Evolutionary conservation across 2,329 filamentous ascomycete species (phyloP).

Genomic region (Aspergillus sp.): DNA sequence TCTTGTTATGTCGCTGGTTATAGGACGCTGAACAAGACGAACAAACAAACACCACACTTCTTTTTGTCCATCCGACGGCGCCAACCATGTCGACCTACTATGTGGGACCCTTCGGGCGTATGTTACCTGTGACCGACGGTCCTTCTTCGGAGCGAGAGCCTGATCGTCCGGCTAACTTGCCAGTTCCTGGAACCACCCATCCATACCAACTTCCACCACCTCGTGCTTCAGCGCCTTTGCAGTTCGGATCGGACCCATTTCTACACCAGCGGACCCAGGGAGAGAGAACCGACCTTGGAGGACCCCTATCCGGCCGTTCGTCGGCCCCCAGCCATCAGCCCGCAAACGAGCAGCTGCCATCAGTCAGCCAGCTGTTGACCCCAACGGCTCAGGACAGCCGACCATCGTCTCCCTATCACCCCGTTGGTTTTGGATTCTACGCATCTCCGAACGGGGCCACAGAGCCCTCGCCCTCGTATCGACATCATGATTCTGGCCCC

Average conservation of each 20-base stretch:
- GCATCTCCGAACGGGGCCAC: conserved; percentile 16
- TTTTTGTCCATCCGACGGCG: neutral
- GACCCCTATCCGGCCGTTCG: conserved; percentile 9
- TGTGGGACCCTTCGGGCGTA: conserved; percentile 41
- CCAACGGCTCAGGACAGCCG: conserved; percentile 29
- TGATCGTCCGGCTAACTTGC: conserved; percentile 30
- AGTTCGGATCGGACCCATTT: conserved; percentile 37
- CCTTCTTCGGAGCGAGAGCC: conserved; percentile 25
- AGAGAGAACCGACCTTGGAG: conserved; percentile 24
- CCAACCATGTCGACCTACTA: conserved; percentile 38
- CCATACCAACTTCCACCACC: conserved; percentile 44
- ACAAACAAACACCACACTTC: neutral
- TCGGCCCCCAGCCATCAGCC: conserved; percentile 13
- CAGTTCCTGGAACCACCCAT: conserved; percentile 30
- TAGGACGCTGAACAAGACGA: conserved; percentile 3
- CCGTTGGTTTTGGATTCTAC: conserved; percentile 22
- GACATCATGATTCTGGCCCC: conserved; percentile 20
- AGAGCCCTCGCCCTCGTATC: conserved; percentile 19
- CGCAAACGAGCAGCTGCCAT: conserved; percentile 35
- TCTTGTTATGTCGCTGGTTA: conserved; percentile 17
- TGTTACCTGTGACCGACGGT: conserved; percentile 32
- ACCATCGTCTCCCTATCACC: conserved; percentile 28
- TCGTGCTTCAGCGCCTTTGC: conserved; percentile 31
- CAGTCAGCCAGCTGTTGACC: conserved; percentile 42
- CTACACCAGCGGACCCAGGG: conserved; percentile 25